Evolutionary conservation across 345 rosid species (phyloP).

Genomic region (Carallia pectinifolia): DNA sequence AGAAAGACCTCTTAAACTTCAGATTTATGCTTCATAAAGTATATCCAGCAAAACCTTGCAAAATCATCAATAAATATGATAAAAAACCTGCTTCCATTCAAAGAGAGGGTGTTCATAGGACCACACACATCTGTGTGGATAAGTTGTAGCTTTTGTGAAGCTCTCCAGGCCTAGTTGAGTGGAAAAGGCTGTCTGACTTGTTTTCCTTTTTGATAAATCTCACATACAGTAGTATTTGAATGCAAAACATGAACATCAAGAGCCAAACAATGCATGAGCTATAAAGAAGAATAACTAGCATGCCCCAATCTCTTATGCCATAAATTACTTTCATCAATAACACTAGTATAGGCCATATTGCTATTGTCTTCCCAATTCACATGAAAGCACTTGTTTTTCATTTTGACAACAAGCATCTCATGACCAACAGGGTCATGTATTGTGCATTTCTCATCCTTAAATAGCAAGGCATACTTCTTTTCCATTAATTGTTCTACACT

Average conservation of each 20-base stretch:
- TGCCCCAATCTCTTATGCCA: conserved; percentile 8
- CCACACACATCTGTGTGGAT: conserved; percentile 7
- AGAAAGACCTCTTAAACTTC: background rate
- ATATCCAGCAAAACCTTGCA: background rate
- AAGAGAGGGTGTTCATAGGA: background rate
- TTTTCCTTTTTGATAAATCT: conserved; percentile 10
- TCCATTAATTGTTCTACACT: background rate
- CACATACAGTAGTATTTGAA: too few relatives aligned
- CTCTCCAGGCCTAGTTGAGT: background rate
- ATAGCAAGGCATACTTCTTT: background rate
- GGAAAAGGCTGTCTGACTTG: background rate
- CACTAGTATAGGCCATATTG: background rate
- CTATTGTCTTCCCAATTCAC: background rate
- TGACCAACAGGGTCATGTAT: background rate
- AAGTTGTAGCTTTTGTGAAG: background rate
- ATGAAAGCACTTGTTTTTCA: background rate
- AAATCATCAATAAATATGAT: conserved; percentile 11
- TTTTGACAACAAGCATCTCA: background rate
- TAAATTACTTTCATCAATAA: too few relatives aligned
- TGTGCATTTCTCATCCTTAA: background rate
- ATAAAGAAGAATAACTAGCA: background rate
- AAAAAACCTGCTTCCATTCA: conserved; percentile 11
- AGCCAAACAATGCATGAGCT: background rate
- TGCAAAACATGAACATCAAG: background rate
- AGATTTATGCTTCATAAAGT: conserved; percentile 1